phyloP scores from a whole-genome alignment of 2,329 filamentous ascomycete genomes.

The Stachybotrys echinatus region DNA sequence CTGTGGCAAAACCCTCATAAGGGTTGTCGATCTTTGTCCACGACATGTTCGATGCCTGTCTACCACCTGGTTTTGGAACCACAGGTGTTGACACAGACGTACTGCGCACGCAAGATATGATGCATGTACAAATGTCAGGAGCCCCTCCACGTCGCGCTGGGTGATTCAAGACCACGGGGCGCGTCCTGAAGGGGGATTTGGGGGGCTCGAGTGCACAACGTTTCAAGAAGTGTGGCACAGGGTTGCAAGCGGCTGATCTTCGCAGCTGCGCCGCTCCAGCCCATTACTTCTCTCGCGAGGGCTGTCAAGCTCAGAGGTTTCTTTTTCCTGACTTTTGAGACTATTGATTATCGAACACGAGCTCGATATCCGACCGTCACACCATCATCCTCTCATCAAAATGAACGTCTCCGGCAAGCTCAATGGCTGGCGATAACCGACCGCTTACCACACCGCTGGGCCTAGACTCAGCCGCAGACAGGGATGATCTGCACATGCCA shows the following conservation, averaged over 20 bases:
- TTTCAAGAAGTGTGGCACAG: too few relatives aligned
- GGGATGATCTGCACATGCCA: neutral
- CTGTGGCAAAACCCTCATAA: conserved; percentile 16
- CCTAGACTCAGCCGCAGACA: neutral
- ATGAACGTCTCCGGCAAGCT: too few relatives aligned
- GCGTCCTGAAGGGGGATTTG: too few relatives aligned
- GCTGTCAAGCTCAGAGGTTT: neutral
- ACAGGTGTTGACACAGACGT: neutral
- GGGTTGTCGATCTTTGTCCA: conserved; percentile 17
- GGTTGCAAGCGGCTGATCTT: neutral
- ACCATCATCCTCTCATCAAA: neutral
- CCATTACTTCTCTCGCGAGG: too few relatives aligned
- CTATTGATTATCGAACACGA: neutral
- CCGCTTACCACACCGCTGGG: neutral
- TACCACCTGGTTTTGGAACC: neutral
- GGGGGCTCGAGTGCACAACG: too few relatives aligned
- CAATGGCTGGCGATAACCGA: neutral
- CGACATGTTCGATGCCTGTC: conserved; percentile 12
- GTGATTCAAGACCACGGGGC: too few relatives aligned
- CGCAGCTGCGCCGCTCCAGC: too few relatives aligned
- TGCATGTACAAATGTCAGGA: too few relatives aligned
- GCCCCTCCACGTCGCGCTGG: too few relatives aligned
- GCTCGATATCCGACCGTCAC: neutral
- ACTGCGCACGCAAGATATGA: too few relatives aligned
- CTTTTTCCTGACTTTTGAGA: neutral